Conservation (phyloP, 441 rosid species). For the Populus hybrid region DNA sequence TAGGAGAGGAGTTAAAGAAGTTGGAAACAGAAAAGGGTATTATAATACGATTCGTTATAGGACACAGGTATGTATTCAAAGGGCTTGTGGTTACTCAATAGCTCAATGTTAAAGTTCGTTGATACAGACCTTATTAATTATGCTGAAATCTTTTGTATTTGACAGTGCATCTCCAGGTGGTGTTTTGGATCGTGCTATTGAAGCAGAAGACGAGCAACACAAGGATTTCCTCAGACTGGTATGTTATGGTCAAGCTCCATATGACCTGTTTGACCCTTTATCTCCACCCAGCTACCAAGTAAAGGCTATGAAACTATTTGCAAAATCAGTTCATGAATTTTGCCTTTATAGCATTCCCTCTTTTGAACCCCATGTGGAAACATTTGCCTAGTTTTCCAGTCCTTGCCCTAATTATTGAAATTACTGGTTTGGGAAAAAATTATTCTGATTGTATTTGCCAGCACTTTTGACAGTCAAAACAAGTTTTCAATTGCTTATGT, state of each 20-base stretch:
- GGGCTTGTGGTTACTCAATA: background rate
- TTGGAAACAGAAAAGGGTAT: constrained; percentile 84
- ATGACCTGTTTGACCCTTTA: constrained; percentile 14
- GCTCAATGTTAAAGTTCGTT: constrained; percentile 4
- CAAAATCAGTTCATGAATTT: background rate
- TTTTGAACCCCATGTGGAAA: background rate
- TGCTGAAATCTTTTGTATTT: constrained; percentile 12
- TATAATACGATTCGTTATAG: constrained; percentile 78
- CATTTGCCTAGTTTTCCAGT: background rate
- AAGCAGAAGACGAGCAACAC: constrained; percentile 78
- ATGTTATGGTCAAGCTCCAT: constrained; percentile 12
- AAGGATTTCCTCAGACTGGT: constrained; percentile 85
- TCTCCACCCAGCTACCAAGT: background rate
- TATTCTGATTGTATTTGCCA: background rate
- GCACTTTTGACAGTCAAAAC: background rate
- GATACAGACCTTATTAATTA: background rate
- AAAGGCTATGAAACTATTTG: background rate
- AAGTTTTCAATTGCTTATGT: constrained; percentile 6
- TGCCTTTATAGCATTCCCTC: background rate
- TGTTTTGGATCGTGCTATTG: constrained; percentile 73
- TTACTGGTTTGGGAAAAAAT: background rate
- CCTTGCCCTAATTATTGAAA: background rate
- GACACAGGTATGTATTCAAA: constrained; percentile 65
- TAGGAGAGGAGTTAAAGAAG: constrained; percentile 68
- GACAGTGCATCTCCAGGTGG: constrained; percentile 78